Evolutionary conservation across 1,284 basidiomycete genomes (phyloP).

Genomic region (Ganoderma meredithae): DNA sequence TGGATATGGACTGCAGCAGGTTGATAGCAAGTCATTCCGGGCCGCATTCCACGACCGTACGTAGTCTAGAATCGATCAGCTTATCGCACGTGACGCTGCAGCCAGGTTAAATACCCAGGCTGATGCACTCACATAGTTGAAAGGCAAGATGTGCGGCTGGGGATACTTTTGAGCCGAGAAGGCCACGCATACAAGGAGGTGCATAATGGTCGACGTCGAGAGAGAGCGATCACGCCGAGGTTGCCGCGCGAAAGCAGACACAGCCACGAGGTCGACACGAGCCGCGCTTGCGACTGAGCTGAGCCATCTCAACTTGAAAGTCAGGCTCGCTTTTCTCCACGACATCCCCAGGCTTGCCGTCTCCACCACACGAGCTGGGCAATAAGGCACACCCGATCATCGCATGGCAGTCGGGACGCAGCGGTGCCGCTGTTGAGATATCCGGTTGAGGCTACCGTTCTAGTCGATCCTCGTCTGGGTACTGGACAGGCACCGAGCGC

Average conservation of each 20-base stretch:
- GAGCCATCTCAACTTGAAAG: neutral
- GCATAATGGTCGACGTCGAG: no score
- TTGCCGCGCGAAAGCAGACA: slow-evolving; percentile 2
- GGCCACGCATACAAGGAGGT: neutral
- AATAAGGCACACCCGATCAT: neutral
- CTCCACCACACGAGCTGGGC: neutral
- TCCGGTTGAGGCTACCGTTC: slow-evolving; percentile 4
- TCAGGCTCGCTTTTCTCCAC: neutral
- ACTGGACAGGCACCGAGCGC: slow-evolving; percentile 7
- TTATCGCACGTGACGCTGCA: neutral
- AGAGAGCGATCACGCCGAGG: no score
- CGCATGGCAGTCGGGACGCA: neutral
- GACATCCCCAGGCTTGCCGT: neutral
- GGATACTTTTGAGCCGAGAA: neutral
- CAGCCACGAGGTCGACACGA: slow-evolving; percentile 1
- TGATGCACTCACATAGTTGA: no score
- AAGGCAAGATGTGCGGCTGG: no score
- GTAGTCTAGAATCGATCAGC: slow-evolving; percentile 4
- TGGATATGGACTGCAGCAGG: neutral
- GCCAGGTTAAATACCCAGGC: neutral
- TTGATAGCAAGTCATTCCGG: slow-evolving; percentile 4
- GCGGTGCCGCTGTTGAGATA: neutral
- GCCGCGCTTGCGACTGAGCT: neutral
- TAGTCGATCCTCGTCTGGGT: slow-evolving; percentile 15
- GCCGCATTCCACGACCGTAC: neutral